These are phyloP conservation scores for Skeletonema tropicum DNA, from an alignment of 108 stramenopile species.

Conservation along the genomic window DNA sequence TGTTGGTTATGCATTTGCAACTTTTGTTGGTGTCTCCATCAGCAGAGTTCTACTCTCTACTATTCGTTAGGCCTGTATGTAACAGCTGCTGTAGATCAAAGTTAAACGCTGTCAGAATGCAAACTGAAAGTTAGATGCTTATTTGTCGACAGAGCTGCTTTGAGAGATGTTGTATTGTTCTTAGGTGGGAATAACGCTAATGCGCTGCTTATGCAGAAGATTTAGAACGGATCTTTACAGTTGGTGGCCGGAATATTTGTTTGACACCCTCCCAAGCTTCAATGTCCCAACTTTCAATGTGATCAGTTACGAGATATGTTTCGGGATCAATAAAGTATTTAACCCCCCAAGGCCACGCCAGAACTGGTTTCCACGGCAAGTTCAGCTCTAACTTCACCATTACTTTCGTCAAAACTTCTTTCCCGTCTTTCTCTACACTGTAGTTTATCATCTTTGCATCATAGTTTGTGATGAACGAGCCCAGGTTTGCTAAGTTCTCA, in stretches of 20 bases:
- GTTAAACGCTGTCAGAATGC: neutral
- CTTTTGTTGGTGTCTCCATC: slow-evolving; percentile 7
- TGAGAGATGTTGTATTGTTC: too few species aligned
- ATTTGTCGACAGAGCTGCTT: too few species aligned
- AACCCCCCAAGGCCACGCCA: slow-evolving; percentile 92
- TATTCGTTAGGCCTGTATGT: neutral
- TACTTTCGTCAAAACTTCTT: slow-evolving; percentile 48
- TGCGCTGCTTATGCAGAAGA: neutral
- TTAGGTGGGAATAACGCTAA: neutral
- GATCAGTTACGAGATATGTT: slow-evolving; percentile 67
- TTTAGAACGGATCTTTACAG: slow-evolving; percentile 38
- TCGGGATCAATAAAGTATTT: slow-evolving; percentile 73
- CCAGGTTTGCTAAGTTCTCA: slow-evolving; percentile 86
- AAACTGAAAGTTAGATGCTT: neutral
- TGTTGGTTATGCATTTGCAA: slow-evolving; percentile 13
- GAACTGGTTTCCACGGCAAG: slow-evolving; percentile 90
- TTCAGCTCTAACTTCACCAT: slow-evolving; percentile 90
- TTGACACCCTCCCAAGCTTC: slow-evolving; percentile 79
- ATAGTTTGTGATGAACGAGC: slow-evolving; percentile 86
- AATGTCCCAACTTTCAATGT: slow-evolving; percentile 85
- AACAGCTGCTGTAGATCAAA: neutral
- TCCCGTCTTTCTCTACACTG: slow-evolving; percentile 39
- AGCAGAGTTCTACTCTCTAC: neutral
- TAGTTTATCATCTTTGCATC: slow-evolving; percentile 67
- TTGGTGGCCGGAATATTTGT: slow-evolving; percentile 83